phyloP scores from a whole-genome alignment of 208 protist genomes.

The Trypanosoma scelopori region DNA sequence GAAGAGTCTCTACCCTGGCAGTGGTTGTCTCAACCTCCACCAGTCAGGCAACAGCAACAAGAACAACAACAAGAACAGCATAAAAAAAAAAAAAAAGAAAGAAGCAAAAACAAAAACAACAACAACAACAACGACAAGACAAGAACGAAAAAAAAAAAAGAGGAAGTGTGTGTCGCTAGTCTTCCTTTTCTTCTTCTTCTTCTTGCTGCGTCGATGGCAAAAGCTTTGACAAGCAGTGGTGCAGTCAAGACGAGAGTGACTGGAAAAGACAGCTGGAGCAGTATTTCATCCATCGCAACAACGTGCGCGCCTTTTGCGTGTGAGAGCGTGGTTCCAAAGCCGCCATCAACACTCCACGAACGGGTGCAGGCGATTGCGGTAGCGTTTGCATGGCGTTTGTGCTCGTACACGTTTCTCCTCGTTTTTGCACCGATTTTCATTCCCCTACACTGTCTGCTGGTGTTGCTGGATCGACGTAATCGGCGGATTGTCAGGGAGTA shows the following conservation, averaged over 20 bases:
- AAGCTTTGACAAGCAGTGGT: background rate
- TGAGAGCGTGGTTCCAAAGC: conserved; percentile 63
- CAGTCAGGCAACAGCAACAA: too few relatives aligned
- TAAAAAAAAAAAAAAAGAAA: too few relatives aligned
- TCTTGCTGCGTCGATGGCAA: background rate
- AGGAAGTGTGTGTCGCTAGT: background rate
- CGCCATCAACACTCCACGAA: conserved; percentile 52
- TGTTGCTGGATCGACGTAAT: conserved; percentile 48
- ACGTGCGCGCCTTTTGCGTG: conserved; percentile 41
- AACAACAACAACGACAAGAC: too few relatives aligned
- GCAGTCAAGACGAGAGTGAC: too few relatives aligned
- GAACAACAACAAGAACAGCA: too few relatives aligned
- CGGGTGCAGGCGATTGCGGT: conserved; percentile 31
- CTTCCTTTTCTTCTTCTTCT: background rate
- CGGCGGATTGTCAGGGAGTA: conserved; percentile 39
- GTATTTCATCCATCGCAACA: background rate
- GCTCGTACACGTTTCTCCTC: conserved; percentile 30
- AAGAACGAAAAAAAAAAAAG: conserved; percentile 15
- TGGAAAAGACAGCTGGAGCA: too few relatives aligned
- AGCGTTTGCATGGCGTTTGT: background rate
- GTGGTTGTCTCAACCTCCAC: too few relatives aligned
- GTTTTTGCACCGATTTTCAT: conserved; percentile 42
- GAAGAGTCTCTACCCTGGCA: too few relatives aligned
- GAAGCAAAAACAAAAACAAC: too few relatives aligned
- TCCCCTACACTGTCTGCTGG: conserved; percentile 47